Evolutionary conservation across 2,329 filamentous ascomycete genomes (phyloP).

Genomic region (Verticillium tricorpus): DNA sequence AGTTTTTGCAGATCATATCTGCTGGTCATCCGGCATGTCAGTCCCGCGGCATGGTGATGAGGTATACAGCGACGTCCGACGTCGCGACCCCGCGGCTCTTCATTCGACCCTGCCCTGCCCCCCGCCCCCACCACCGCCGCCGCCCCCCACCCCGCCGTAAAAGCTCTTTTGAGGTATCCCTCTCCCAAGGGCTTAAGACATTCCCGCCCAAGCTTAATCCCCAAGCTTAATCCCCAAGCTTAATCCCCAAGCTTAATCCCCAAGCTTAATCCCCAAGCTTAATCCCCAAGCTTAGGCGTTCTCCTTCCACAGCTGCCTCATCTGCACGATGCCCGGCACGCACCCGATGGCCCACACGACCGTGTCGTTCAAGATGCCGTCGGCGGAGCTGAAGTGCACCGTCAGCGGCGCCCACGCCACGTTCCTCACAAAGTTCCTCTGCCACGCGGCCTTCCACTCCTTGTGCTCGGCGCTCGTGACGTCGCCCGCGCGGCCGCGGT

Average conservation of each 20-base stretch:
- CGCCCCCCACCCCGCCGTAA: too few species aligned
- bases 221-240: too few species aligned
- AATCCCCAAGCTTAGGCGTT: conserved; percentile 21
- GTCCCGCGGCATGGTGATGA: background rate
- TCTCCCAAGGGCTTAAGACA: too few species aligned
- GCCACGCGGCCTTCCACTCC: conserved; percentile 50
- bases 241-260: too few species aligned
- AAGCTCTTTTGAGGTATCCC: too few species aligned
- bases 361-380: conserved; percentile 46
- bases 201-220: too few species aligned
- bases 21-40: background rate
- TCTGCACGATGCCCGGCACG: conserved; percentile 39
- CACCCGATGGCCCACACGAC: conserved; percentile 35
- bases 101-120: background rate
- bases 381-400: conserved; percentile 73
- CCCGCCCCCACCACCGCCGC: too few species aligned
- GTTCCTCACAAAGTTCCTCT: conserved; percentile 64
- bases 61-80: background rate
- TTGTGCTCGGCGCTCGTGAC: conserved; percentile 35
- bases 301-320: conserved; percentile 39
- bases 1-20: background rate
- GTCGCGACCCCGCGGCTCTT: background rate
- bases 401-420: conserved; percentile 77
- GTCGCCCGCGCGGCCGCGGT: conserved; percentile 28
- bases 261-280: too few species aligned